Percentiles rank a stretch among this genome's conserved stretches.
phyloP scores from a whole-genome alignment of 2,329 filamentous ascomycete species.

The Corinectria fuckeliana region DNA sequence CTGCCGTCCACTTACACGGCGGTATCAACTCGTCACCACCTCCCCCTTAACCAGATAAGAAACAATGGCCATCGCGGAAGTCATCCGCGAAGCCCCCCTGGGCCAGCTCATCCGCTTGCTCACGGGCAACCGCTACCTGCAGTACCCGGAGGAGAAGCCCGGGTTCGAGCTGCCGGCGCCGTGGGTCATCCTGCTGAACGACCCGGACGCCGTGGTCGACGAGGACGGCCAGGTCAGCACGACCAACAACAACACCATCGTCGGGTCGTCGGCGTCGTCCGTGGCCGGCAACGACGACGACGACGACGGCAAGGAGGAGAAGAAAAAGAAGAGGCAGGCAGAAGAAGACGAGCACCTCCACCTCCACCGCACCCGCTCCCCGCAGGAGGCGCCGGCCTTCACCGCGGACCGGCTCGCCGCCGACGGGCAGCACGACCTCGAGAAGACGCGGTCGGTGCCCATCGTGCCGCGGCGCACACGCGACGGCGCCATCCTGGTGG shows the following conservation, averaged over 20 bases:
- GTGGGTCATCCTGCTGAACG: slow-evolving; percentile 46
- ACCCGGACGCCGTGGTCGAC: slow-evolving; percentile 32
- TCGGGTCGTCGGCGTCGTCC: slow-evolving; percentile 34
- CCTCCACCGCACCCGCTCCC: slow-evolving; percentile 35
- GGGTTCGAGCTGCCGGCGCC: slow-evolving; percentile 59
- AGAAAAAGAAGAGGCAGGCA: slow-evolving; percentile 6
- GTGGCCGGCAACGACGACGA: slow-evolving; percentile 17
- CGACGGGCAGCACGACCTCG: slow-evolving; percentile 46
- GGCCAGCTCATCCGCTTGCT: slow-evolving; percentile 64
- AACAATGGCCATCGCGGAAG: slow-evolving; percentile 37
- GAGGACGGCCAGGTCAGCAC: slow-evolving; percentile 18
- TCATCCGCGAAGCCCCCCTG: slow-evolving; percentile 61
- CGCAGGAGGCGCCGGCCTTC: slow-evolving; percentile 30
- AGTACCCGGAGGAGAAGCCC: slow-evolving; percentile 65
- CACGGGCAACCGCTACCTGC: slow-evolving; percentile 58
- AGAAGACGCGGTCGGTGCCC: slow-evolving; percentile 55
- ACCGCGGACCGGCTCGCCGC: slow-evolving; percentile 27
- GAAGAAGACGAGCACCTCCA: slow-evolving; percentile 11
- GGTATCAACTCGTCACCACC: neutral
- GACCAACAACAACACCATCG: slow-evolving; percentile 18
- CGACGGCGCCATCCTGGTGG: slow-evolving; percentile 59
- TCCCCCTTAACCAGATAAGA: neutral
- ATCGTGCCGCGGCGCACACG: slow-evolving; percentile 56
- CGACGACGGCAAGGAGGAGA: slow-evolving; percentile 21
- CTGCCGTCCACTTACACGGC: slow-evolving; percentile 4